Evolutionary conservation across 2,329 filamentous ascomycete species (phyloP).

Genomic region (Mycosphaerelloides madeirae): DNA sequence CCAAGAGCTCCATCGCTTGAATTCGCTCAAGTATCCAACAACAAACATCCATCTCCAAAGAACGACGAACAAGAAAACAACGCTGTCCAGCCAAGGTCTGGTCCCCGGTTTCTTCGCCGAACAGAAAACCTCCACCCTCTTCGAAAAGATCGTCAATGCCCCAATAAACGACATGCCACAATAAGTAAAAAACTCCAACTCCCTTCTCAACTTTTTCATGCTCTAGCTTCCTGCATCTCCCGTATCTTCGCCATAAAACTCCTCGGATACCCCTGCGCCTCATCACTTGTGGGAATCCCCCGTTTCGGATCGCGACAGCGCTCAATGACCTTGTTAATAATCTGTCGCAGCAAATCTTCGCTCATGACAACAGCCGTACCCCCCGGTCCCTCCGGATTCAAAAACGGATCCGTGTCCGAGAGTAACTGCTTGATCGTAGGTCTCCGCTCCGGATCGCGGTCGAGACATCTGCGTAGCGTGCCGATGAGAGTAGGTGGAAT

Average conservation of each 20-base stretch:
- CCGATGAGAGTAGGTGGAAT: slow-evolving; percentile 53
- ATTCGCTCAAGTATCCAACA: not conserved
- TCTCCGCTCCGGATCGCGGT: slow-evolving; percentile 53
- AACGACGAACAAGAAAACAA: not conserved
- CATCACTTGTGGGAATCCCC: slow-evolving; percentile 53
- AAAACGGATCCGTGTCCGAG: slow-evolving; percentile 51
- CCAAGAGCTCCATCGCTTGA: not conserved
- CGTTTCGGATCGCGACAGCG: slow-evolving; percentile 51
- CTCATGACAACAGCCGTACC: slow-evolving; percentile 47
- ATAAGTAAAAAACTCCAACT: not conserved
- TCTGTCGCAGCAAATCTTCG: slow-evolving; percentile 56
- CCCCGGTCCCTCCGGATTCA: slow-evolving; percentile 51
- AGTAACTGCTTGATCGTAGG: slow-evolving; percentile 56
- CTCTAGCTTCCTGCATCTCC: slow-evolving; percentile 32
- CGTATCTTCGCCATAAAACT: slow-evolving; percentile 47
- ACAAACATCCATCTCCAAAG: not conserved
- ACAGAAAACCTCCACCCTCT: not conserved
- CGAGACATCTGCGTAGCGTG: slow-evolving; percentile 54
- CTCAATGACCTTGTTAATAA: slow-evolving; percentile 56
- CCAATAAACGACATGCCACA: not conserved
- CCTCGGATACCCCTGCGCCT: slow-evolving; percentile 44
- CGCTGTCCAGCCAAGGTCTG: too few species aligned
- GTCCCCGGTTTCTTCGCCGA: not conserved
- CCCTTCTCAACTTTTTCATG: not conserved
- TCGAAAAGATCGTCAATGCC: not conserved